phyloP scores from a whole-genome alignment of 2,329 filamentous ascomycete species.

The Byssothecium circinans region DNA sequence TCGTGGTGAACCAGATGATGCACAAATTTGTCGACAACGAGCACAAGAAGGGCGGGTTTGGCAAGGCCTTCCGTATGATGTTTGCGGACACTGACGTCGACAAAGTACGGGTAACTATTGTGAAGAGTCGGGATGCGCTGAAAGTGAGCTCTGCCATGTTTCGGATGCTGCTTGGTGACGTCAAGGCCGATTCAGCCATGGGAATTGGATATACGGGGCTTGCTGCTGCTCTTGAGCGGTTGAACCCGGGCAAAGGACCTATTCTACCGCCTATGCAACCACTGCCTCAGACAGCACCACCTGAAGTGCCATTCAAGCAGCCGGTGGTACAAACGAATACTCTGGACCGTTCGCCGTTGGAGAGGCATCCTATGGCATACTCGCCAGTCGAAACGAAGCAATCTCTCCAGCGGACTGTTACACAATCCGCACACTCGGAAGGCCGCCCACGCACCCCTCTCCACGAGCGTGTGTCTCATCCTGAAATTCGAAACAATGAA shows the following conservation, averaged over 20 bases:
- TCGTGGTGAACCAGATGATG: conserved; percentile 65
- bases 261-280: conserved; percentile 31
- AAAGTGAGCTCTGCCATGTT: conserved; percentile 67
- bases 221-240: conserved; percentile 63
- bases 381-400: background rate
- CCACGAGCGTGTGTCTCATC: conserved; percentile 17
- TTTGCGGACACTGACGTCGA: conserved; percentile 60
- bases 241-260: conserved; percentile 40
- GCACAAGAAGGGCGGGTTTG: conserved; percentile 59
- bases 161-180: conserved; percentile 63
- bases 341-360: background rate
- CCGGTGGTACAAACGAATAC: conserved; percentile 2
- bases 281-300: conserved; percentile 34
- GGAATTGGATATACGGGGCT: conserved; percentile 70
- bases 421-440: background rate
- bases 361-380: background rate
- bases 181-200: conserved; percentile 61
- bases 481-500: conserved; percentile 12
- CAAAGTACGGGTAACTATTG: conserved; percentile 60
- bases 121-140: conserved; percentile 62
- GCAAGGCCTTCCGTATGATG: conserved; percentile 62
- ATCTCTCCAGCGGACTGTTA: background rate
- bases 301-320: conserved; percentile 28
- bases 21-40: conserved; percentile 64
- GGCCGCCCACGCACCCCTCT: conserved; percentile 6